These are phyloP conservation scores for Penicillium ochrochloron DNA, from an alignment of 495 filamentous ascomycete species.

Conservation along the genomic window DNA sequence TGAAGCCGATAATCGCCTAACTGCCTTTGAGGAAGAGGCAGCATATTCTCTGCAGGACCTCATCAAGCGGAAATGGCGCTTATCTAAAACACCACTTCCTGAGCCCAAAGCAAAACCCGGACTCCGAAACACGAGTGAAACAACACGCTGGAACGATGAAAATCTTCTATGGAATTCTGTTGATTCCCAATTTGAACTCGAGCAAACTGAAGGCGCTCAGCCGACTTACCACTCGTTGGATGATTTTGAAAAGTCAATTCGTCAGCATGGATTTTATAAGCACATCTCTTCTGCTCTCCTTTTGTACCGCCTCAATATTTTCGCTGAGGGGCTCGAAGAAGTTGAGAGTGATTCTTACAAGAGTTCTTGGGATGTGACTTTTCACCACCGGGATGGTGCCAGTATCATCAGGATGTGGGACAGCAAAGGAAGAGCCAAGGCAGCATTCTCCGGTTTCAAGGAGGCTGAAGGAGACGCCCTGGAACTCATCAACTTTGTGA, in stretches of 20 bases:
- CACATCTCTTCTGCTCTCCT: slow-evolving; percentile 15
- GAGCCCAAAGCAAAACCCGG: slow-evolving; percentile 4
- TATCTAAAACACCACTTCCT: background rate
- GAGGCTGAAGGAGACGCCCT: too few relatives aligned
- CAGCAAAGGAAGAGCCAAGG: too few relatives aligned
- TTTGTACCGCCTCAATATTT: too few relatives aligned
- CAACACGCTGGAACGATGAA: slow-evolving; percentile 11
- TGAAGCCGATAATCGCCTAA: slow-evolving; percentile 12
- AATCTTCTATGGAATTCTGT: slow-evolving; percentile 16
- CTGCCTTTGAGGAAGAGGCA: background rate
- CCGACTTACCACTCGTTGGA: slow-evolving; percentile 2
- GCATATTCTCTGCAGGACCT: slow-evolving; percentile 7
- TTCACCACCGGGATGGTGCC: too few relatives aligned
- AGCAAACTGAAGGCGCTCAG: background rate
- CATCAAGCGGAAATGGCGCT: slow-evolving; percentile 10
- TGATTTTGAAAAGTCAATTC: background rate
- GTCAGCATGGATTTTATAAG: slow-evolving; percentile 6
- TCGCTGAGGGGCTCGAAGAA: too few relatives aligned
- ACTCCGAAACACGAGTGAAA: background rate
- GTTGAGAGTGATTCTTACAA: too few relatives aligned
- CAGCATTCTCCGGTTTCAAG: too few relatives aligned
- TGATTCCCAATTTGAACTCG: slow-evolving; percentile 4
- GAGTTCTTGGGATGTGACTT: too few relatives aligned
- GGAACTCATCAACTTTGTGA: too few relatives aligned
- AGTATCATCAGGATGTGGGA: too few relatives aligned